These are phyloP conservation scores for Aspergillus sp. DNA, from an alignment of 2,329 filamentous ascomycete genomes.

Conservation along the genomic window DNA sequence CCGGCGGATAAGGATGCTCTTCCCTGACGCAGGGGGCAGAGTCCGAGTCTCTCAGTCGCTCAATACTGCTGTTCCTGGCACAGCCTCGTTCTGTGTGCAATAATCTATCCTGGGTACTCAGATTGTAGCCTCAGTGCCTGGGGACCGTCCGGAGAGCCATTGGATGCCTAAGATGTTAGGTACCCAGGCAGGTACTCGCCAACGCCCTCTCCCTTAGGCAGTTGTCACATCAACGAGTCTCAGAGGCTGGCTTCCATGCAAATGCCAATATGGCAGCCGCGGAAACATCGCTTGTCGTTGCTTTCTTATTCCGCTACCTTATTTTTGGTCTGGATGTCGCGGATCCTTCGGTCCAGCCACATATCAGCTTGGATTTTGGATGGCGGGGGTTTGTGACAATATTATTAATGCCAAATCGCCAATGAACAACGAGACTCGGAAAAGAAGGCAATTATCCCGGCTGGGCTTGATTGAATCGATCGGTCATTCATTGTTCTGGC, in stretches of 20 bases:
- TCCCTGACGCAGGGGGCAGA: constrained; percentile 6
- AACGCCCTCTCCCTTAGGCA: not conserved
- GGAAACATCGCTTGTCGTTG: constrained; percentile 4
- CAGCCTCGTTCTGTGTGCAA: constrained; percentile 11
- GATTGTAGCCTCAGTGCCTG: constrained; percentile 1
- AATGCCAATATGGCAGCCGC: not conserved
- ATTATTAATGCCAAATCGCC: constrained; percentile 9
- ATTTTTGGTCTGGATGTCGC: constrained; percentile 24
- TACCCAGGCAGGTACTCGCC: constrained; percentile 4
- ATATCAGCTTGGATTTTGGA: constrained; percentile 17
- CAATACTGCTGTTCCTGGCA: not conserved
- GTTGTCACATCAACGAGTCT: not conserved
- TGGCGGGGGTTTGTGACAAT: constrained; percentile 5
- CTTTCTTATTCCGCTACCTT: constrained; percentile 1
- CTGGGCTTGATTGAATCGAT: not conserved
- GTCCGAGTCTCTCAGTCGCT: not conserved
- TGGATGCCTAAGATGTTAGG: constrained; percentile 9
- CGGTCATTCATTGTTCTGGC: not conserved
- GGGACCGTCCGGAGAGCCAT: not conserved
- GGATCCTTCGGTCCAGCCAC: constrained; percentile 26
- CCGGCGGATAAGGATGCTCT: constrained; percentile 1
- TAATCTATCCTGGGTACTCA: not conserved
- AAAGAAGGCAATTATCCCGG: not conserved
- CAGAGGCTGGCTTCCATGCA: not conserved
- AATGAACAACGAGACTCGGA: not conserved